phyloP scores from a whole-genome alignment of 148 eudicot genomes.

The Rhododendron williamsianum region DNA sequence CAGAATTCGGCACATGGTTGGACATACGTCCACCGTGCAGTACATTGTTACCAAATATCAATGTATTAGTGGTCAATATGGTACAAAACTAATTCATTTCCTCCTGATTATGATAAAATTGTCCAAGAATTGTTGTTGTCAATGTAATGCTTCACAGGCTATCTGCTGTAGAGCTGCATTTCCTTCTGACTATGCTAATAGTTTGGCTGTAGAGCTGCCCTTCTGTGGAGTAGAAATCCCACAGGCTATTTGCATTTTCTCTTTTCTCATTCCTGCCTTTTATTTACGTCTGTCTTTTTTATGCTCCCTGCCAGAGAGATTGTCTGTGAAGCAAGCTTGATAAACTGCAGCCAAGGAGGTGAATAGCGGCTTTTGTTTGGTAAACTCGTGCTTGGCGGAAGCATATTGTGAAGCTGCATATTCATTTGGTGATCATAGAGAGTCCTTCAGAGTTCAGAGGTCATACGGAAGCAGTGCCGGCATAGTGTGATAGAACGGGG shows the following conservation, averaged over 20 bases:
- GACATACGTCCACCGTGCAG: background rate
- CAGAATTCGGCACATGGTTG: background rate
- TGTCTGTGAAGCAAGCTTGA: constrained; percentile 46
- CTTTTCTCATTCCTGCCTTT: background rate
- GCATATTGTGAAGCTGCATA: background rate
- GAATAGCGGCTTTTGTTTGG: background rate
- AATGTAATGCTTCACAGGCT: background rate
- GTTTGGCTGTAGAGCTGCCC: background rate
- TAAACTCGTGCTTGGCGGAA: background rate
- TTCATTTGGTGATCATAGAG: background rate
- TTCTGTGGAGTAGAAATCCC: background rate
- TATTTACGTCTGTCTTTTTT: background rate
- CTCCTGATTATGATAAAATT: background rate
- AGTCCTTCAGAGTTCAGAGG: background rate
- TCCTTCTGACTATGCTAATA: background rate
- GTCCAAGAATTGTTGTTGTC: background rate
- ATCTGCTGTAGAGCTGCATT: no score
- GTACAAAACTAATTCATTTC: background rate
- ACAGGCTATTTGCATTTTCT: background rate
- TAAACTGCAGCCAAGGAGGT: background rate
- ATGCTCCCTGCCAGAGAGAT: constrained; percentile 32
- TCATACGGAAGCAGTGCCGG: background rate
- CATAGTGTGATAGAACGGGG: background rate
- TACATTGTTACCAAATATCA: background rate
- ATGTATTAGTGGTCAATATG: background rate